Evolutionary conservation across 179 eudicot species (phyloP).

Genomic region (Pouteria campechiana): DNA sequence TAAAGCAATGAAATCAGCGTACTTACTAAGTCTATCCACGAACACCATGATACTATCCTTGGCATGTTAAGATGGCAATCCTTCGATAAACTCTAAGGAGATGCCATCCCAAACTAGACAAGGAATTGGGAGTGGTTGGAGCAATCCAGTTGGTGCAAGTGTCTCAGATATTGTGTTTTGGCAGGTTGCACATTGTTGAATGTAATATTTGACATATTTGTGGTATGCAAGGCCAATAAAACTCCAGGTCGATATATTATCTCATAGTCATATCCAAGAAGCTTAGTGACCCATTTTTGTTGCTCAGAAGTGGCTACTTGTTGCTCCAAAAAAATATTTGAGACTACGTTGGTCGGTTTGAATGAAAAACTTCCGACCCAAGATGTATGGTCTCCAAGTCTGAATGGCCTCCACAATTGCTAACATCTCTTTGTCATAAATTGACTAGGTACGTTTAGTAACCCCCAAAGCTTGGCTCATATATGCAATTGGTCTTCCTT

Average conservation of each 20-base stretch:
- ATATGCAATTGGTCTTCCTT: background rate
- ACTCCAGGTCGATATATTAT: background rate
- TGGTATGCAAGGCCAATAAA: too few species aligned
- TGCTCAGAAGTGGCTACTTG: background rate
- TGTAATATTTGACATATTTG: too few species aligned
- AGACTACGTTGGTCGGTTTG: background rate
- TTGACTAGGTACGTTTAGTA: background rate
- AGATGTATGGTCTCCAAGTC: background rate
- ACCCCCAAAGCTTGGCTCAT: background rate
- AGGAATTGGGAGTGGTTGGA: background rate
- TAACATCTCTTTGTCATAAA: background rate
- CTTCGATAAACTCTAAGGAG: slow-evolving; percentile 1
- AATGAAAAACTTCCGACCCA: background rate
- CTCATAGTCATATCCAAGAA: background rate
- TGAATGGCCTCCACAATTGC: background rate
- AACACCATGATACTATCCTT: background rate
- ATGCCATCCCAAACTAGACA: background rate
- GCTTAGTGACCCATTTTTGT: background rate
- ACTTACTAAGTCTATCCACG: background rate
- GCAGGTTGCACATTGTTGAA: background rate
- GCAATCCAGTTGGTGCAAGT: background rate
- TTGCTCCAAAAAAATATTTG: background rate
- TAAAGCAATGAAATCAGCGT: slow-evolving; percentile 1
- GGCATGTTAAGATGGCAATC: background rate
- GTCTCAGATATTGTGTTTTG: background rate